Conservation (phyloP, 169 alveolate genomes). For the Plasmodium chabaudi region DNA sequence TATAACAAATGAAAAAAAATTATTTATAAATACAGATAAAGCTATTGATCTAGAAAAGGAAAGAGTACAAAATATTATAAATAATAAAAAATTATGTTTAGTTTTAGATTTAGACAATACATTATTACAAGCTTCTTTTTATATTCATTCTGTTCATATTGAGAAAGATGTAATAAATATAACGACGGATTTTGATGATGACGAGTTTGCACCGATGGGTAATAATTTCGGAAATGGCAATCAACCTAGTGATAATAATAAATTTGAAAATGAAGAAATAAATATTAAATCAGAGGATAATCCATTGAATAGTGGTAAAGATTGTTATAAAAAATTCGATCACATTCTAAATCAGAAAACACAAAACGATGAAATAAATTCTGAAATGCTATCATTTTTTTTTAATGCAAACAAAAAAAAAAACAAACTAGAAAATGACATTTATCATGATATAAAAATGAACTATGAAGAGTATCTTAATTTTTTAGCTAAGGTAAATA, state of each 20-base stretch:
- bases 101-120: constrained; percentile 89
- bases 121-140: constrained; percentile 85
- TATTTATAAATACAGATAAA: constrained; percentile 74
- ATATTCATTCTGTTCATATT: constrained; percentile 21
- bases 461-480: constrained; percentile 59
- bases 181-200: constrained; percentile 56
- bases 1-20: constrained; percentile 78
- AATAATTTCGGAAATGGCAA: neutral
- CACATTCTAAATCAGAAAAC: neutral
- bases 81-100: constrained; percentile 82
- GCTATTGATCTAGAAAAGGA: constrained; percentile 80
- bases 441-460: constrained; percentile 73
- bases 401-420: constrained; percentile 5
- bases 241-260: neutral
- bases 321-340: neutral
- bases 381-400: constrained; percentile 20
- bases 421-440: constrained; percentile 12
- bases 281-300: neutral
- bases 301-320: neutral
- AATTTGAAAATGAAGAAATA: neutral
- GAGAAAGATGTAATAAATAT: constrained; percentile 47
- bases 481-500: constrained; percentile 60
- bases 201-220: neutral
- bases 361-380: constrained; percentile 20
- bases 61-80: constrained; percentile 71